Evolutionary conservation across 2,329 filamentous ascomycete species (phyloP).

Genomic region (Chaetomium olivaceum): DNA sequence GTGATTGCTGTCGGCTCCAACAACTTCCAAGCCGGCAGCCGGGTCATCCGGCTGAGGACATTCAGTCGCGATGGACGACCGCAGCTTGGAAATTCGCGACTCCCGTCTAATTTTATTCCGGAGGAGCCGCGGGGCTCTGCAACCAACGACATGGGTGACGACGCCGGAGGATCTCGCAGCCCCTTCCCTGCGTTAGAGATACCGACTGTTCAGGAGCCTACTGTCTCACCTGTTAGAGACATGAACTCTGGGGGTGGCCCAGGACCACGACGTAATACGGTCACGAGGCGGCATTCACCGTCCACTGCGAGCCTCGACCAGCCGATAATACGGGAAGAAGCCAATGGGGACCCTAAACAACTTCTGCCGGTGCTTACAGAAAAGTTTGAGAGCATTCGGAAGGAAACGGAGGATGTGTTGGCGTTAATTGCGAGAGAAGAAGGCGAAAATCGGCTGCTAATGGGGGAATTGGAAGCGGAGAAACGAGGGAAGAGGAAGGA

Average conservation of each 20-base stretch:
- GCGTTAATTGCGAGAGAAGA: constrained; percentile 70
- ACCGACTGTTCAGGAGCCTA: constrained; percentile 60
- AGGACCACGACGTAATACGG: constrained; percentile 61
- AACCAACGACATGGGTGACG: constrained; percentile 49
- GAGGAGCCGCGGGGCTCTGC: constrained; percentile 50
- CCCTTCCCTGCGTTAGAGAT: constrained; percentile 62
- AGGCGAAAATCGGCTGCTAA: constrained; percentile 64
- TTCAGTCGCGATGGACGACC: constrained; percentile 64
- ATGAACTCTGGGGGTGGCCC: constrained; percentile 46
- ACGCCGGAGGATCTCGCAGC: constrained; percentile 50
- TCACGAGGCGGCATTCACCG: constrained; percentile 75
- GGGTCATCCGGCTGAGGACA: constrained; percentile 81
- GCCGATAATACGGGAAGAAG: constrained; percentile 44
- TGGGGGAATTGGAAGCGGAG: constrained; percentile 71
- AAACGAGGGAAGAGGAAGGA: constrained; percentile 75
- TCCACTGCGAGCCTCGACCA: constrained; percentile 61
- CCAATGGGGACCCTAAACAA: constrained; percentile 59
- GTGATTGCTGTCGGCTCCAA: constrained; percentile 89
- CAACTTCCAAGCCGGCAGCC: constrained; percentile 89
- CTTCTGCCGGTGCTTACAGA: constrained; percentile 78
- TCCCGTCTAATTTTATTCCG: constrained; percentile 57
- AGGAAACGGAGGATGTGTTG: constrained; percentile 79
- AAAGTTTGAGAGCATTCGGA: constrained; percentile 74
- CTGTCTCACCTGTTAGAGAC: constrained; percentile 65
- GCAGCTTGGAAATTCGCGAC: constrained; percentile 56